Percentiles rank a stretch among this genome's conserved stretches.
Evolutionary conservation across 306 rosid genomes (phyloP).

Genomic region (Astragalus glycyphyllos): DNA sequence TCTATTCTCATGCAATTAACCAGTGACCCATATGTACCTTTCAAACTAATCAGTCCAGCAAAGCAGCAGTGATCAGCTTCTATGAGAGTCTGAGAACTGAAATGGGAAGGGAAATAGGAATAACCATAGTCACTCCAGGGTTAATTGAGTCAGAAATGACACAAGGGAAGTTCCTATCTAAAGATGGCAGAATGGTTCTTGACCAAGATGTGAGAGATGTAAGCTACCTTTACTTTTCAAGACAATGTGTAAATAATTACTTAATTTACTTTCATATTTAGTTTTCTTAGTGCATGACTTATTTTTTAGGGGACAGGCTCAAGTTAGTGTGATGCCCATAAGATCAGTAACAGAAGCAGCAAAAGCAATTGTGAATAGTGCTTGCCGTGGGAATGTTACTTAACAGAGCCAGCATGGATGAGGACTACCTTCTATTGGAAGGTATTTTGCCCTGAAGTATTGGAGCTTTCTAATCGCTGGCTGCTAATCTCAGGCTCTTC

Average conservation of each 20-base stretch:
- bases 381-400: slow-evolving; percentile 53
- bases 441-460: slow-evolving; percentile 53
- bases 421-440: slow-evolving; percentile 51
- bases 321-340: slow-evolving; percentile 52
- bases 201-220: slow-evolving; percentile 68
- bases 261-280: background rate
- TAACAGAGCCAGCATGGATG: slow-evolving; percentile 64
- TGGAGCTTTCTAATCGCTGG: slow-evolving; percentile 48
- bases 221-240: slow-evolving; percentile 27
- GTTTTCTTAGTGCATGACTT: background rate
- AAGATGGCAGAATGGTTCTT: slow-evolving; percentile 52
- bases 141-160: slow-evolving; percentile 68
- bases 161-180: slow-evolving; percentile 60
- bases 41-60: slow-evolving; percentile 60
- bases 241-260: too few species aligned
- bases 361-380: slow-evolving; percentile 58
- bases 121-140: slow-evolving; percentile 71
- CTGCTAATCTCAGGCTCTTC: slow-evolving; percentile 43
- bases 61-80: slow-evolving; percentile 66
- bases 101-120: slow-evolving; percentile 69
- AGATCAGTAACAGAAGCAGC: slow-evolving; percentile 51
- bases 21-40: background rate
- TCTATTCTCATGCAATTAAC: too few species aligned
- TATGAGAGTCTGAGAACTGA: too few species aligned
- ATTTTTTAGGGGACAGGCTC: slow-evolving; percentile 41